A percentile compares a stretch with the other conserved stretches of the same genome.
These are phyloP conservation scores for Debaryomyces coudertii DNA, from an alignment of 1,139 yeast genomes.

Conservation along the genomic window DNA sequence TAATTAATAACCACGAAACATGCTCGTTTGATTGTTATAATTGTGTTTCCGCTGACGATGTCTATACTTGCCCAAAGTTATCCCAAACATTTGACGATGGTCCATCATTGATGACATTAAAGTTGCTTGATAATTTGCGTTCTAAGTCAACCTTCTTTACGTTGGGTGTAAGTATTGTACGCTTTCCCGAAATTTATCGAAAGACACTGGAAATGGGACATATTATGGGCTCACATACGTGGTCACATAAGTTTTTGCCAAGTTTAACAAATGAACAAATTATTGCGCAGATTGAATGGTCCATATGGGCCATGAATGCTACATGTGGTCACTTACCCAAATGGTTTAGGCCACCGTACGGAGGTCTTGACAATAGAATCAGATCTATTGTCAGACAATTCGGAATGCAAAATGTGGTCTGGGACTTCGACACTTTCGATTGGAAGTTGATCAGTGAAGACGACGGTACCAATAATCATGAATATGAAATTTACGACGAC, in stretches of 20 bases:
- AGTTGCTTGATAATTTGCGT: constrained; percentile 54
- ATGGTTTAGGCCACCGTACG: constrained; percentile 96
- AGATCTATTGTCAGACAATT: constrained; percentile 79
- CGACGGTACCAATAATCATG: constrained; percentile 37
- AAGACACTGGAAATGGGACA: constrained; percentile 66
- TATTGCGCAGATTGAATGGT: constrained; percentile 91
- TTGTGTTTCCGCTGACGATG: constrained; percentile 79
- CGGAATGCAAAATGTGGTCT: constrained; percentile 83
- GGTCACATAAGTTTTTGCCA: constrained; percentile 90
- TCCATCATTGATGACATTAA: constrained; percentile 73
- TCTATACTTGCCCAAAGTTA: constrained; percentile 68
- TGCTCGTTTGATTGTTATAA: constrained; percentile 89
- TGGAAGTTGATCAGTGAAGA: constrained; percentile 66
- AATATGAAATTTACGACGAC: constrained; percentile 55
- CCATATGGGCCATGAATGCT: constrained; percentile 97
- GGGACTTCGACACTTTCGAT: constrained; percentile 93
- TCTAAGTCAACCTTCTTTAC: constrained; percentile 77
- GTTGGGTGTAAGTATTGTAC: constrained; percentile 77
- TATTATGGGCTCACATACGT: constrained; percentile 84
- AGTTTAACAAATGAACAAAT: constrained; percentile 74
- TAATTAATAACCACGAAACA: constrained; percentile 38
- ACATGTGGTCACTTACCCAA: constrained; percentile 87
- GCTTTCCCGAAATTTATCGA: constrained; percentile 73
- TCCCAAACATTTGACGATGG: constrained; percentile 97
- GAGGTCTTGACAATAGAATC: constrained; percentile 87